Evolutionary conservation across 2,329 filamentous ascomycete genomes (phyloP).

Genomic region (Catunica adiposa): DNA sequence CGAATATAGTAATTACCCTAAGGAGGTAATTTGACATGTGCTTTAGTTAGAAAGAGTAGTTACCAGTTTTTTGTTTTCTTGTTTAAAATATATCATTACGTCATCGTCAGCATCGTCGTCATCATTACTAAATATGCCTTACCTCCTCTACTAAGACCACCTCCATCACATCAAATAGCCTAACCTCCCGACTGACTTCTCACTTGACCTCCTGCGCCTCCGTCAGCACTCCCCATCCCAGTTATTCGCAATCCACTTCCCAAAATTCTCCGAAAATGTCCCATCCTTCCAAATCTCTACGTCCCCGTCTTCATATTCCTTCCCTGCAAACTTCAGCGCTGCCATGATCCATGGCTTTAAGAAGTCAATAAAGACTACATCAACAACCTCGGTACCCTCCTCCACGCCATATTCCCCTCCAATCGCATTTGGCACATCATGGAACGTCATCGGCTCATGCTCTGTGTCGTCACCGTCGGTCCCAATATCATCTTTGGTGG

Average conservation of each 20-base stretch:
- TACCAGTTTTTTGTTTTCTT: no score
- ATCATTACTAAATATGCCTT: no score
- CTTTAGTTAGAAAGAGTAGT: no score
- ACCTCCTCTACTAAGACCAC: not conserved
- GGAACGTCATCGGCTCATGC: constrained; percentile 58
- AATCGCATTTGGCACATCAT: constrained; percentile 68
- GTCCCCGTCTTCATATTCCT: constrained; percentile 31
- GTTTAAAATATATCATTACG: no score
- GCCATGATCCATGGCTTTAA: constrained; percentile 66
- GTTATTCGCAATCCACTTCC: constrained; percentile 40
- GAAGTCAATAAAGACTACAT: constrained; percentile 85
- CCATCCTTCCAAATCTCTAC: constrained; percentile 36
- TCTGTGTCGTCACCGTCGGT: constrained; percentile 79
- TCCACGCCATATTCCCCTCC: constrained; percentile 24
- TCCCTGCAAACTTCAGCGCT: constrained; percentile 48
- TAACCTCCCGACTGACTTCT: not conserved
- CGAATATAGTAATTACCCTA: no score
- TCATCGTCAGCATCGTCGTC: no score
- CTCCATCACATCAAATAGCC: not conserved
- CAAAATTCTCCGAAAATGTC: constrained; percentile 39
- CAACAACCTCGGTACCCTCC: constrained; percentile 53
- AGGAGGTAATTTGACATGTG: no score
- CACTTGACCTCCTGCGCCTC: not conserved
- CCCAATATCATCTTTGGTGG: constrained; percentile 71
- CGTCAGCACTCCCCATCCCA: constrained; percentile 34